Evolutionary conservation across 306 rosid genomes (phyloP).

Genomic region (Cucumis hystrix): DNA sequence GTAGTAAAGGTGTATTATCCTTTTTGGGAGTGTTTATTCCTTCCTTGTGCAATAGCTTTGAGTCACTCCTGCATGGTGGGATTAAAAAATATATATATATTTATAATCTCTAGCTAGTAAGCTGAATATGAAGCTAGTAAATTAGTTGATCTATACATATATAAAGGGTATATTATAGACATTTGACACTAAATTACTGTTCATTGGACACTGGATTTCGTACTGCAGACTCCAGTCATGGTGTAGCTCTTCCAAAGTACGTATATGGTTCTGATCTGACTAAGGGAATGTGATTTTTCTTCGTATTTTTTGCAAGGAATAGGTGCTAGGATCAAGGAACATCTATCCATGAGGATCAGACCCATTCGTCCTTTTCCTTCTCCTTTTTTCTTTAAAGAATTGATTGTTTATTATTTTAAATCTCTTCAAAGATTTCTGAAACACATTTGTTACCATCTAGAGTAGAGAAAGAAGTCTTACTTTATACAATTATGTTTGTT

Average conservation of each 20-base stretch:
- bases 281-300: neutral
- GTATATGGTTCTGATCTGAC: neutral
- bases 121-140: neutral
- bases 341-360: neutral
- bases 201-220: neutral
- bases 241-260: neutral
- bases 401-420: too few species aligned
- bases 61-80: conserved; percentile 36
- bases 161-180: neutral
- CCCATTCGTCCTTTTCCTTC: neutral
- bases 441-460: neutral
- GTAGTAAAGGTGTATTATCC: conserved; percentile 60
- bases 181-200: neutral
- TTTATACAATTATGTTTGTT: conserved; percentile 50
- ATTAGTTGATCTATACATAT: too few species aligned
- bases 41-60: conserved; percentile 36
- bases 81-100: neutral
- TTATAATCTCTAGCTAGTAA: neutral
- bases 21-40: conserved; percentile 34
- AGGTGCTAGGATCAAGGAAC: neutral
- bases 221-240: neutral
- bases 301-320: neutral
- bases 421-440: neutral
- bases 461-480: conserved; percentile 30
- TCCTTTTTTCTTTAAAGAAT: neutral